Base-by-base conservation (phyloP, 163 green algal species). In the Prototheca wickerhamii region DNA sequence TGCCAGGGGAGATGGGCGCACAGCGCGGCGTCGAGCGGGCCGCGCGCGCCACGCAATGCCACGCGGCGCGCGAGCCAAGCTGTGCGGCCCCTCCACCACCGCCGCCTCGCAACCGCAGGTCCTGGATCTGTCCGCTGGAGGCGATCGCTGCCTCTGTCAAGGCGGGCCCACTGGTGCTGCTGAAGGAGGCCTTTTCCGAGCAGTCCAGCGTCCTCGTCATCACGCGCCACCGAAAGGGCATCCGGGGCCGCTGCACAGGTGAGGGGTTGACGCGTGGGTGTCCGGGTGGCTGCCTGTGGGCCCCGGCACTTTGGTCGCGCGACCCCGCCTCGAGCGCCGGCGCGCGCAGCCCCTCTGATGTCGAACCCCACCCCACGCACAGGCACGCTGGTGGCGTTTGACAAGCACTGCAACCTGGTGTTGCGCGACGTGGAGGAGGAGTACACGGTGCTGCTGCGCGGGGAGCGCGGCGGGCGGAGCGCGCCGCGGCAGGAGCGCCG, bases 321-420 rank as follows among this genome's bases (percentile, higher is more conserved):
- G 12, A 30, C 6, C 46, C 37, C 15, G 10, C 46, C 46, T 28
- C 15, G 5, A 54, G 15, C 15, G 26, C 10, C 1, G 15, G 18
- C 46, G 20, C 1, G 5, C 23, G 0, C 46, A 21, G n/a, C 26
- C 18, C 20, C 46, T 12, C 46, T 29, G 12, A 28, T 18, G 5
- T 54, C 18, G n/a, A 10, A 10, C 37, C 37, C 15, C 15, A 10
- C 37, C 15, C 10, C 37, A 10, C 10, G 44, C 7, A 56, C 60
- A 60, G 70, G 71, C 5, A 69, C 50, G 28, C 29, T 78, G 5
- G 65, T 97, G 82, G 93, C 93, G 0, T 99, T 97, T 70, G 93
- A 99, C 68, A 86, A 88, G 32, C 89, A 99, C 68, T 88, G 97
- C 77, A 99, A 99, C 73, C 69, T 99, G 26, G 93, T 98, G 30